These are phyloP conservation scores for Dactylella cylindrospora DNA, from an alignment of 2,329 filamentous ascomycete species.

Conservation along the genomic window DNA sequence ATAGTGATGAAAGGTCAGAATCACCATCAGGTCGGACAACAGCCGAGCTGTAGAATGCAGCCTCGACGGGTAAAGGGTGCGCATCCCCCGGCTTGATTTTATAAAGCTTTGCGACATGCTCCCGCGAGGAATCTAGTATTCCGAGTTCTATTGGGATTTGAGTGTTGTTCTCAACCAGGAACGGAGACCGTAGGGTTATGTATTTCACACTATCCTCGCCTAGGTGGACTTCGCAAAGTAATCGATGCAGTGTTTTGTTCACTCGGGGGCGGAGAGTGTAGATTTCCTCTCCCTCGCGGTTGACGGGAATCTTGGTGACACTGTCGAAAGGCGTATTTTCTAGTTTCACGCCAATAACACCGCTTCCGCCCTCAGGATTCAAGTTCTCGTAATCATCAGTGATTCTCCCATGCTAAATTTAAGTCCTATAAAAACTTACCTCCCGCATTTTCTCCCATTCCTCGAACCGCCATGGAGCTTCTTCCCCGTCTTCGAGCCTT, in stretches of 20 bases:
- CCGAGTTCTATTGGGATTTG: constrained; percentile 94
- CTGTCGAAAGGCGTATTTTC: constrained; percentile 93
- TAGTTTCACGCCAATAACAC: constrained; percentile 77
- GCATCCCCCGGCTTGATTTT: constrained; percentile 92
- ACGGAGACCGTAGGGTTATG: constrained; percentile 88
- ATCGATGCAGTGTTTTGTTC: constrained; percentile 79
- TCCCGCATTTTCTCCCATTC: constrained; percentile 92
- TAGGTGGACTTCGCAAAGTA: constrained; percentile 87
- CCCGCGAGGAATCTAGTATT: constrained; percentile 81
- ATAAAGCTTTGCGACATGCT: constrained; percentile 92
- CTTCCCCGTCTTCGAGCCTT: constrained; percentile 82
- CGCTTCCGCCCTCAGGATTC: constrained; percentile 76
- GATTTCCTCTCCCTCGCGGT: constrained; percentile 88
- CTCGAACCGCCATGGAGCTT: constrained; percentile 94
- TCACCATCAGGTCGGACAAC: constrained; percentile 78
- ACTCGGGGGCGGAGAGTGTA: constrained; percentile 87
- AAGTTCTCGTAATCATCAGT: constrained; percentile 62
- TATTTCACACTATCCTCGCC: constrained; percentile 97
- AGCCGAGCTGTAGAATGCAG: constrained; percentile 83
- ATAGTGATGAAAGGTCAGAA: background rate
- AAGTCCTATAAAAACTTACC: constrained; percentile 18
- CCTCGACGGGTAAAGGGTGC: constrained; percentile 85
- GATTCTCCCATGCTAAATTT: background rate
- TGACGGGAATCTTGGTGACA: constrained; percentile 82
- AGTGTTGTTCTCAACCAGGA: constrained; percentile 92